Evolutionary conservation across 805 yeast species (phyloP), one percentile per base, ranked within the genome.

Genomic region (Saccharomycopsis selenospora): DNA sequence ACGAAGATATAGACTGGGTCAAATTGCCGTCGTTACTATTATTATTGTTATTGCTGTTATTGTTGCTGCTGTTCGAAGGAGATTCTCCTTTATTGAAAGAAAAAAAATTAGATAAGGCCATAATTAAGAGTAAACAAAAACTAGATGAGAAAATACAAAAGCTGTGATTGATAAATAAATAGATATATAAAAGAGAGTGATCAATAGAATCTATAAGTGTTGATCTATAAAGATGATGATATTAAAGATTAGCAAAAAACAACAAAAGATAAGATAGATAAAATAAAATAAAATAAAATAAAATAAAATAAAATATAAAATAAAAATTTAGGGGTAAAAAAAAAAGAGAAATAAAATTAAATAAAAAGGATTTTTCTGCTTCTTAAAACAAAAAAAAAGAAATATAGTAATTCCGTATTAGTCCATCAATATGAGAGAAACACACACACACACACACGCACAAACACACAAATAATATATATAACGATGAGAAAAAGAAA

Each of bases 1-100:
- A 13, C 4, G 48, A 38, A 8, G 48, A 44, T 4, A 47, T 33
- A 51, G 59, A 8, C 56, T 58, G 20, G 58, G 56, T 36, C 54
- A 48, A 43, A 53, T 56, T 29, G 55, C 55, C 40, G 50, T 53
- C 38, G 40, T 54, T 28, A 40, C n/a, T 13, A 23, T 14, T 24
- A 40, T 6, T 7, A 13, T 40, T 10, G 4, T 6, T 6, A 6
- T 10, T 10, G 40, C 8, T 41, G 26, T 29, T 29, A 36, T 22
- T 43, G 47, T 36, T 42, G 49, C 22, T 40, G 43, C 46, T 49
- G 56, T 48, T 22, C 56, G 38, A n/a, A 20, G 36, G 6, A 11
- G 38, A 26, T 23, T 22, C 45, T 23, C 20, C 41, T 29, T 47
- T 38, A 45, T 50, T 49, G 53, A 40, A 51, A 18, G 52, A 49